phyloP scores from a whole-genome alignment of 805 yeast species.

The Ogataea pilisensis region DNA sequence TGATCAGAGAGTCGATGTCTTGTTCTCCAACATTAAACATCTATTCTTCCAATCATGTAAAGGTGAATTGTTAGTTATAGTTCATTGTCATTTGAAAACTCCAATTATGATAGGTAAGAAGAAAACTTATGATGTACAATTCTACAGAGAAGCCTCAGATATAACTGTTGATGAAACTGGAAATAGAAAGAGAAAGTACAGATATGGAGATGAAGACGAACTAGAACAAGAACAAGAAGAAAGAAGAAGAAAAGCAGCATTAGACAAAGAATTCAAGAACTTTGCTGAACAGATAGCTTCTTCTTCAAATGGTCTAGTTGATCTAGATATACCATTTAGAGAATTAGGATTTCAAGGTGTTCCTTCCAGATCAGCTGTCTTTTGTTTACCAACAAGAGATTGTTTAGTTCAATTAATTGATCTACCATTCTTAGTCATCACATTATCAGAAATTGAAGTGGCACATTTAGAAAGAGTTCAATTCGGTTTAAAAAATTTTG shows the following conservation, averaged over 20 bases:
- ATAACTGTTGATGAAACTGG: constrained; percentile 97
- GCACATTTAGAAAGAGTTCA: constrained; percentile 97
- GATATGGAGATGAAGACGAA: constrained; percentile 98
- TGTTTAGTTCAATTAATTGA: constrained; percentile 92
- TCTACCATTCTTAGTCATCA: constrained; percentile 90
- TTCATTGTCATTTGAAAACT: constrained; percentile 86
- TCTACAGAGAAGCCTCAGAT: constrained; percentile 95
- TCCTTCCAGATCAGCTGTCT: constrained; percentile 89
- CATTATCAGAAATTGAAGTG: constrained; percentile 86
- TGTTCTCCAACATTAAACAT: constrained; percentile 89
- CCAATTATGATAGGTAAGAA: constrained; percentile 95
- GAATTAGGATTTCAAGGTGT: constrained; percentile 98
- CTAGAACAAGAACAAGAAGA: constrained; percentile 98
- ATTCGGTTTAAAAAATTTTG: constrained; percentile 94
- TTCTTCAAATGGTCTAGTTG: constrained; percentile 76
- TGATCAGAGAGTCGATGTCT: constrained; percentile 83
- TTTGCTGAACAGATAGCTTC: constrained; percentile 91
- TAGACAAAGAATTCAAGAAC: constrained; percentile 86
- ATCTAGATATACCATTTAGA: constrained; percentile 90
- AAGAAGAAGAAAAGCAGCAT: constrained; percentile 81
- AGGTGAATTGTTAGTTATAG: constrained; percentile 86
- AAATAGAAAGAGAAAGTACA: constrained; percentile 77
- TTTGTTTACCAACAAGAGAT: constrained; percentile 95
- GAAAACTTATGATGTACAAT: constrained; percentile 92
- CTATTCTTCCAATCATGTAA: constrained; percentile 94